These are phyloP conservation scores for Suhomyces terraborum DNA, from an alignment of 1,139 yeast genomes.

Conservation along the genomic window DNA sequence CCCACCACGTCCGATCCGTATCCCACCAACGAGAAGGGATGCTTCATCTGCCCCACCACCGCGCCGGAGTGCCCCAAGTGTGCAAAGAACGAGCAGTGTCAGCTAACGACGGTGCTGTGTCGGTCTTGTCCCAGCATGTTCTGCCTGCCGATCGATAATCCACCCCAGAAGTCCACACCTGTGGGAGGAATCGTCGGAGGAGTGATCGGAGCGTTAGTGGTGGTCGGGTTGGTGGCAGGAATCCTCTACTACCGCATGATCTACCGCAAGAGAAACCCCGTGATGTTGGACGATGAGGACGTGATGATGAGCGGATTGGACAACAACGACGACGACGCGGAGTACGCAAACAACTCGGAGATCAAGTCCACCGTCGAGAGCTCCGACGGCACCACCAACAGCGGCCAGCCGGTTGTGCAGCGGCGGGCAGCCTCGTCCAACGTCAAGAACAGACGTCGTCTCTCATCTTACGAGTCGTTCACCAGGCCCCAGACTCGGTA, in stretches of 20 bases:
- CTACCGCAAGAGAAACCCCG: constrained; percentile 24
- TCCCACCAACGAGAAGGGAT: constrained; percentile 31
- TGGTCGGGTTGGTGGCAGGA: constrained; percentile 37
- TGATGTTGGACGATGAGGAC: constrained; percentile 20
- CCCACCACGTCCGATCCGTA: constrained; percentile 10
- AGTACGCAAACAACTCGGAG: constrained; percentile 8
- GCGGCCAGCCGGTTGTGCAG: constrained; percentile 15
- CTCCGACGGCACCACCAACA: constrained; percentile 11
- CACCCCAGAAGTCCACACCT: constrained; percentile 19
- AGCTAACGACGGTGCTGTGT: constrained; percentile 51
- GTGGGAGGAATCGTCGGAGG: constrained; percentile 69
- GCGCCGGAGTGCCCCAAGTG: constrained; percentile 56
- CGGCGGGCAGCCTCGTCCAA: constrained; percentile 10
- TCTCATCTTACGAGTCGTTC: constrained; percentile 50
- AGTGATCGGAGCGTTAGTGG: constrained; percentile 51
- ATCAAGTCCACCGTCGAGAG: constrained; percentile 8
- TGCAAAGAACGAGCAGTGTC: constrained; percentile 52
- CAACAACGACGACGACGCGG: constrained; percentile 15
- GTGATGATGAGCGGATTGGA: constrained; percentile 17
- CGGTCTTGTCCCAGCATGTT: constrained; percentile 55
- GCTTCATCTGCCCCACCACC: constrained; percentile 52
- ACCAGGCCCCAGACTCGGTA: constrained; percentile 38
- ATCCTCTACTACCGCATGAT: constrained; percentile 33
- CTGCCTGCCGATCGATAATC: constrained; percentile 39
- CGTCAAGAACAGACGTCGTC: constrained; percentile 26